phyloP scores from a whole-genome alignment of 352 stramenopile species.

The Phytophthora gonapodyides region DNA sequence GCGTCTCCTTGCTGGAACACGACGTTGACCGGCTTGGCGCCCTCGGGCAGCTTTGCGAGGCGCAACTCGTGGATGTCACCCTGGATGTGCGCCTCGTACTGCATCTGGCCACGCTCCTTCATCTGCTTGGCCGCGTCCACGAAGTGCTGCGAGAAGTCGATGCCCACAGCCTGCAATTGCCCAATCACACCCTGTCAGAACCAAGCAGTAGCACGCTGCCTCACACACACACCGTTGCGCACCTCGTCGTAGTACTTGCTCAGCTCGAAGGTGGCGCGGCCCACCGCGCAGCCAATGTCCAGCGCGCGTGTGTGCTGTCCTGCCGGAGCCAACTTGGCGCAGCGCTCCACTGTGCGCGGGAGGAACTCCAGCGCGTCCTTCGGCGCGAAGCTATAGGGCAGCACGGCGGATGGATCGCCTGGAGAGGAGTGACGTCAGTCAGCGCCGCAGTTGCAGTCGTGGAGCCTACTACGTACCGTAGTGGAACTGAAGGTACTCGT shows the following conservation, averaged over 20 bases:
- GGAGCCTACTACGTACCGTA: conserved; percentile 57
- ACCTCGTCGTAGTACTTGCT: conserved; percentile 93
- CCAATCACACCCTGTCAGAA: conserved; percentile 1
- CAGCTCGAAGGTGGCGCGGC: conserved; percentile 93
- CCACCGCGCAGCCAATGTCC: conserved; percentile 95
- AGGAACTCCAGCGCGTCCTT: conserved; percentile 88
- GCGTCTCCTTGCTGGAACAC: conserved; percentile 95
- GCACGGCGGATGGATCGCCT: conserved; percentile 69
- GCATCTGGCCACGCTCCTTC: conserved; percentile 75
- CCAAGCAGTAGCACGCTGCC: background rate
- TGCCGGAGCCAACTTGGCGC: conserved; percentile 57
- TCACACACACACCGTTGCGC: background rate
- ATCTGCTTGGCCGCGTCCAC: conserved; percentile 87
- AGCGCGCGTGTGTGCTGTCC: conserved; percentile 79
- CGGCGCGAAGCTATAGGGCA: conserved; percentile 75
- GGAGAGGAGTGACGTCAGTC: background rate
- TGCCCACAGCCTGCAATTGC: conserved; percentile 72
- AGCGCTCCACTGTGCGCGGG: conserved; percentile 78
- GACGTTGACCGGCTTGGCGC: conserved; percentile 61
- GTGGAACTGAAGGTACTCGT: conserved; percentile 93
- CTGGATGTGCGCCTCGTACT: conserved; percentile 90
- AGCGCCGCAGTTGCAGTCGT: background rate
- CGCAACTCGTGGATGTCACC: conserved; percentile 76
- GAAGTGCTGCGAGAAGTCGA: conserved; percentile 95
- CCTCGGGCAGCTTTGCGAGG: conserved; percentile 65